Conservation (phyloP, 2,329 filamentous ascomycete genomes). For the Aquanectria penicillioides region DNA sequence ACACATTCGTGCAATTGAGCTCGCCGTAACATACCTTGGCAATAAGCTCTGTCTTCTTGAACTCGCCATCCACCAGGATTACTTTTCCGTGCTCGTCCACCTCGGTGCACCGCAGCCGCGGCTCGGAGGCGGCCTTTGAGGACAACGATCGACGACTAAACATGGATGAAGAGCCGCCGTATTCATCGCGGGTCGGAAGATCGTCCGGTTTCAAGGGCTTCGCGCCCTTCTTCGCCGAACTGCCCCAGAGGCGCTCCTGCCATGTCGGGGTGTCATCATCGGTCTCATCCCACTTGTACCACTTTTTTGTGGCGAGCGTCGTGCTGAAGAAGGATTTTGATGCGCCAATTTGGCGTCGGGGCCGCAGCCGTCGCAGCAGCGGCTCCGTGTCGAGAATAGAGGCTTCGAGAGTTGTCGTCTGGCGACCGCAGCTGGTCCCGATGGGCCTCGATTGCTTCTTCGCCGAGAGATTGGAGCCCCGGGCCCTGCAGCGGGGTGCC, state of each 20-base stretch:
- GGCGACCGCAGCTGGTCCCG: slow-evolving; percentile 23
- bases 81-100: slow-evolving; percentile 93
- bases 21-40: slow-evolving; percentile 72
- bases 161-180: slow-evolving; percentile 64
- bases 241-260: slow-evolving; percentile 61
- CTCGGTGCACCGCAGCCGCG: slow-evolving; percentile 91
- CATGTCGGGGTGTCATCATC: slow-evolving; percentile 48
- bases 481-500: slow-evolving; percentile 32
- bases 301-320: slow-evolving; percentile 33
- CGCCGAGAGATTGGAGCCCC: slow-evolving; percentile 19
- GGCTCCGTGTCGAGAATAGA: slow-evolving; percentile 42
- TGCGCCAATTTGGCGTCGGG: slow-evolving; percentile 17
- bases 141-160: slow-evolving; percentile 78
- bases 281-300: slow-evolving; percentile 30
- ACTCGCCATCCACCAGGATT: slow-evolving; percentile 92
- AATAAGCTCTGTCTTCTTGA: slow-evolving; percentile 97
- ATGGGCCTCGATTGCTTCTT: slow-evolving; percentile 27
- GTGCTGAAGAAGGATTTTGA: slow-evolving; percentile 44
- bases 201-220: slow-evolving; percentile 65
- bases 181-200: slow-evolving; percentile 67
- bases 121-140: slow-evolving; percentile 83
- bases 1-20: neutral
- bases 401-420: slow-evolving; percentile 39
- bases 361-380: slow-evolving; percentile 27
- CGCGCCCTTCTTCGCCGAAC: slow-evolving; percentile 47